phyloP scores from a whole-genome alignment of 2,329 filamentous ascomycete species.

The Aspergillaceae sp. region DNA sequence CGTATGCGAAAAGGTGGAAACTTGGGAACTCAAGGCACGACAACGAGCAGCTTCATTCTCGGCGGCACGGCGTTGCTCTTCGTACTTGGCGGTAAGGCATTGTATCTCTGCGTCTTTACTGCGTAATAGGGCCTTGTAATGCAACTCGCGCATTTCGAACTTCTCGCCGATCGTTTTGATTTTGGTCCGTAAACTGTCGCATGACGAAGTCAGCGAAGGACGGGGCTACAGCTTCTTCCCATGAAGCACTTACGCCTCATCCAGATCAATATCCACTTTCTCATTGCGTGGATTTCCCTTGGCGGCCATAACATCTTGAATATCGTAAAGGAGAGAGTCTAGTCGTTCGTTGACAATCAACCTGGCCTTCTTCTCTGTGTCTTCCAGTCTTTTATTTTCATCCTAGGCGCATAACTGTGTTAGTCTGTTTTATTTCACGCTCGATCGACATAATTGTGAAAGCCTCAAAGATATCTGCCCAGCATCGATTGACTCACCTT shows the following conservation, averaged over 20 bases:
- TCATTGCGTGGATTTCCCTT: slow-evolving; percentile 75
- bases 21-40: slow-evolving; percentile 78
- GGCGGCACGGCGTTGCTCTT: slow-evolving; percentile 80
- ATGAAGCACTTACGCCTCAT: slow-evolving; percentile 64
- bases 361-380: slow-evolving; percentile 73
- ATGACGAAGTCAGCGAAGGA: slow-evolving; percentile 10
- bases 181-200: slow-evolving; percentile 55
- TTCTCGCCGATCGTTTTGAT: slow-evolving; percentile 92
- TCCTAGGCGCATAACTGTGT: slow-evolving; percentile 45
- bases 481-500: slow-evolving; percentile 56
- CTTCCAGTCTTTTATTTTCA: slow-evolving; percentile 87
- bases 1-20: slow-evolving; percentile 91
- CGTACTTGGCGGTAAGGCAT: slow-evolving; percentile 77
- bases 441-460: neutral
- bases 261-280: slow-evolving; percentile 75
- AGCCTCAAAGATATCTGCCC: neutral
- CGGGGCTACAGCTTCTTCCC: slow-evolving; percentile 3
- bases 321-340: slow-evolving; percentile 67
- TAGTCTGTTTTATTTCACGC: neutral
- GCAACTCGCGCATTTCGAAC: slow-evolving; percentile 88
- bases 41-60: slow-evolving; percentile 73
- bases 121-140: slow-evolving; percentile 84
- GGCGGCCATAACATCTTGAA: slow-evolving; percentile 80
- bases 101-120: slow-evolving; percentile 95
- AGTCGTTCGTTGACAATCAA: slow-evolving; percentile 78